Conservation (phyloP, 2,329 filamentous ascomycete species). For the Fusarium domesticum region DNA sequence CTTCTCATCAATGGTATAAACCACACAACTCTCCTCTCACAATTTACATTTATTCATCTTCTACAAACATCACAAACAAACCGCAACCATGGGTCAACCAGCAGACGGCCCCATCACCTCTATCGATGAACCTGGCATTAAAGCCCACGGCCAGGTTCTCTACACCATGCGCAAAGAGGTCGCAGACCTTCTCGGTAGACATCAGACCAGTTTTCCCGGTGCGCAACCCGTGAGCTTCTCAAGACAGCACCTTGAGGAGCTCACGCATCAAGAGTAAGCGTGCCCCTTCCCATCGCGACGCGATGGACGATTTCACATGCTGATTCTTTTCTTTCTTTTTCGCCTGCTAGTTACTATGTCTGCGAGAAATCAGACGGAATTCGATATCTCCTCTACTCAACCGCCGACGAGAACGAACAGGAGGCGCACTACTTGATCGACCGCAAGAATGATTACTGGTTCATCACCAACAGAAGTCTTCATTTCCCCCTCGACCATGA, state of each 20-base stretch:
- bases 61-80: no score
- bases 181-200: conserved; percentile 68
- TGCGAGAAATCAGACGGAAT: conserved; percentile 98
- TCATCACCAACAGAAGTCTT: conserved; percentile 63
- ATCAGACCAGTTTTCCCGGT: conserved; percentile 71
- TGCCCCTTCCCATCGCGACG: neutral
- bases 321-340: conserved; percentile 10
- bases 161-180: conserved; percentile 67
- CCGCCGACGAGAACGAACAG: conserved; percentile 54
- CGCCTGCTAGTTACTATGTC: conserved; percentile 71
- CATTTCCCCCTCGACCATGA: conserved; percentile 76
- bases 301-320: neutral
- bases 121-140: conserved; percentile 62
- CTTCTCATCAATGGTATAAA: no score
- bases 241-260: conserved; percentile 74
- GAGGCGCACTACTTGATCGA: conserved; percentile 93
- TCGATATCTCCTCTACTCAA: conserved; percentile 90
- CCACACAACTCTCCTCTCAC: no score
- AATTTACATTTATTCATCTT: neutral
- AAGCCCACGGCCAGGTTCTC: conserved; percentile 60
- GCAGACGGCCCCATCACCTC: conserved; percentile 42
- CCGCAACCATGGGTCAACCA: conserved; percentile 29
- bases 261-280: conserved; percentile 70
- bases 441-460: conserved; percentile 97
- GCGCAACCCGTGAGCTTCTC: conserved; percentile 95